Evolutionary conservation across 2,329 filamentous ascomycete genomes (phyloP).

Genomic region (Tolypocladium pustulatum): DNA sequence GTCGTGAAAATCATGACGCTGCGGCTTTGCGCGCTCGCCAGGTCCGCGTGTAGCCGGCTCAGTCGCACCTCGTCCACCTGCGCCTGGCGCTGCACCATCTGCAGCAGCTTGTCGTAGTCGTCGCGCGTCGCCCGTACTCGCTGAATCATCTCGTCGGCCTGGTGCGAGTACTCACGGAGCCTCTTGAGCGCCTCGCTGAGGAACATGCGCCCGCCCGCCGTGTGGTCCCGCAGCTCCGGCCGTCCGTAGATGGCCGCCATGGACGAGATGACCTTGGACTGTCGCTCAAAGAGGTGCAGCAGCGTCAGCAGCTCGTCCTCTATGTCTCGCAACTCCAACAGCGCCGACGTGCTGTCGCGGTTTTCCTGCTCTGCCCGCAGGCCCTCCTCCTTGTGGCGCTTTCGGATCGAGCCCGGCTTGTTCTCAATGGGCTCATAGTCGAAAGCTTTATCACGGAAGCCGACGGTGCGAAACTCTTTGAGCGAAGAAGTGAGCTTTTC

Average conservation of each 20-base stretch:
- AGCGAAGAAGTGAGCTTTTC: constrained; percentile 53
- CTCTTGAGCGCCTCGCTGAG: constrained; percentile 40
- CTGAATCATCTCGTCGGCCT: constrained; percentile 45
- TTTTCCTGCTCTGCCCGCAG: constrained; percentile 44
- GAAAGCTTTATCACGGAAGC: constrained; percentile 35
- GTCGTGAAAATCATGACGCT: constrained; percentile 58
- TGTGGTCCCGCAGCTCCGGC: constrained; percentile 27
- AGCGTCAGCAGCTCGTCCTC: constrained; percentile 53
- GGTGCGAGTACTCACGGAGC: constrained; percentile 43
- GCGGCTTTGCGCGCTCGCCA: constrained; percentile 50
- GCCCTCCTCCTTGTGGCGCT: constrained; percentile 27
- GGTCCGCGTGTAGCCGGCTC: constrained; percentile 50
- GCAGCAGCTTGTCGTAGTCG: constrained; percentile 54
- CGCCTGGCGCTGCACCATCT: constrained; percentile 57
- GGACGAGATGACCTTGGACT: constrained; percentile 36
- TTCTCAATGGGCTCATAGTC: constrained; percentile 29
- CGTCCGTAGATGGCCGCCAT: constrained; percentile 35
- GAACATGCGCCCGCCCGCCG: constrained; percentile 37
- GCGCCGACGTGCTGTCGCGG: constrained; percentile 50
- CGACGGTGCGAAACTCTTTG: constrained; percentile 49
- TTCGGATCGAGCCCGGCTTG: constrained; percentile 27
- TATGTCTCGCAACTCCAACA: constrained; percentile 53
- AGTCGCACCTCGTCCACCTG: constrained; percentile 57
- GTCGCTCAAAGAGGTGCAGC: constrained; percentile 45
- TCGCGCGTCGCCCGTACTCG: constrained; percentile 47